Conservation (phyloP, 176 grass and related monocot species). For the Otatea glauca region DNA sequence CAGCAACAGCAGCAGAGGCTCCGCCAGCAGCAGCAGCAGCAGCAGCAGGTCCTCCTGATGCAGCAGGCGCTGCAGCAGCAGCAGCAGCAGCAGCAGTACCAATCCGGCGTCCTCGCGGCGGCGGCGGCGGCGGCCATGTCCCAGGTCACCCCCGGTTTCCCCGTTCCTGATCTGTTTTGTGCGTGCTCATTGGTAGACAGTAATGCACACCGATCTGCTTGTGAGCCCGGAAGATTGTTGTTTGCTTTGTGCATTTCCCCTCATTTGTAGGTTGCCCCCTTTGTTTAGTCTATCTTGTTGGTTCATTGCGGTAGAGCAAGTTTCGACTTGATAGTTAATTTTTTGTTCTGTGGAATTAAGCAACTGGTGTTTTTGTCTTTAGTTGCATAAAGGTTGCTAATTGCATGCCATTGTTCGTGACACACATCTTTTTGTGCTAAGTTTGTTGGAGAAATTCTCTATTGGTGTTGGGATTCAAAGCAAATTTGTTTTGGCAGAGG, state of each 20-base stretch:
- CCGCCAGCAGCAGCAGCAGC: conserved; percentile 64
- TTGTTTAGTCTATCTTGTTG: conserved; percentile 6
- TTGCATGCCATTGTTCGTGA: conserved; percentile 30
- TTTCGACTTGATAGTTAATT: conserved; percentile 13
- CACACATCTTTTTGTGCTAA: background rate
- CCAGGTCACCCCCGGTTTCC: conserved; percentile 51
- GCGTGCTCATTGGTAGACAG: conserved; percentile 4
- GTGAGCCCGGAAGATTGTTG: conserved; percentile 21
- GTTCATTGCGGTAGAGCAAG: conserved; percentile 6
- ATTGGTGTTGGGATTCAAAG: conserved; percentile 24
- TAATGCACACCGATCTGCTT: conserved; percentile 52
- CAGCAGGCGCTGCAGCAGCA: conserved; percentile 56
- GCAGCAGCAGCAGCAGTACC: conserved; percentile 78
- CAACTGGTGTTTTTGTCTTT: background rate
- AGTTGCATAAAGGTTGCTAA: conserved; percentile 11
- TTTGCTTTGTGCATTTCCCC: conserved; percentile 39
- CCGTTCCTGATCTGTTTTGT: conserved; percentile 45
- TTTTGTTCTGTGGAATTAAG: conserved; percentile 37
- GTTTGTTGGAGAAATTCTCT: conserved; percentile 20
- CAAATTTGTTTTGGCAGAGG: conserved; percentile 22
- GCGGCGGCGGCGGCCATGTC: conserved; percentile 69
- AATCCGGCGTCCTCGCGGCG: conserved; percentile 69
- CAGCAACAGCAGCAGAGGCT: conserved; percentile 64
- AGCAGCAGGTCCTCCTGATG: conserved; percentile 74
- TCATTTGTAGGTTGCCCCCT: background rate